Base-by-base conservation (phyloP, 1,284 basidiomycete species). In the Leccinum huronense region DNA sequence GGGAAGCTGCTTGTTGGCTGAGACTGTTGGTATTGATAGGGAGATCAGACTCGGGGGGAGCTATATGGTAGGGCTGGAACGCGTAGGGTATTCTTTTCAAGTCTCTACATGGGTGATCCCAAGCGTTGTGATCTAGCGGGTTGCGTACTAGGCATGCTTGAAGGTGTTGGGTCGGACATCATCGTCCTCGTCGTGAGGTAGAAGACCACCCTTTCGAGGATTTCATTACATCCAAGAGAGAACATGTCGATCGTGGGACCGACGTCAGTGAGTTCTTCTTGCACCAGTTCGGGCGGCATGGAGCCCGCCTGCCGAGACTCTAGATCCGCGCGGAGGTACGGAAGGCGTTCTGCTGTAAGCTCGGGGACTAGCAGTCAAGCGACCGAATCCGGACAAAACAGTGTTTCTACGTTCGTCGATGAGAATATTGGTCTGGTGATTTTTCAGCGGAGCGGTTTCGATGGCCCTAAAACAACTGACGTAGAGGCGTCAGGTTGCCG, bases 1-100 rank as follows among this genome's bases (percentile, higher is more conserved):
- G 78, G 13, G 86, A 82, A 1, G 91, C 86, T 0, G 91, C 90
- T 31, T 83, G 80, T 45, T 80, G 72, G 11, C 83, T 64, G 30
- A 84, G 68, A 0, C 31, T 45, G 23, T 65, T 64, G 16, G 58
- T 27, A 38, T 62, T 60, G 51, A 16, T 30, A 45, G 33, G n/a
- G 38, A 4, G 31, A 57, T 66, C 9, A 27, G 33, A n/a, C 7
- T 38, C 14, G 30, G 34, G 30, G 36, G n/a, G 31, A 23, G 8
- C 11, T 59, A 56, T n/a, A 66, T 60, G 6, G 68, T 64, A 6
- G 67, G 59, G 11, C 68, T 72, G 14, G 71, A 62, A 9, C 14
- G 30, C 19, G 76, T 68, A 0, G 76, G 70, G 16, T 38, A 58
- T 23, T 59, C 61, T 14, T 63, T 45, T 33, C 61, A 27, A 27